Base-by-base conservation (phyloP, 805 yeast species). In the Kodamaea fukazawae region DNA sequence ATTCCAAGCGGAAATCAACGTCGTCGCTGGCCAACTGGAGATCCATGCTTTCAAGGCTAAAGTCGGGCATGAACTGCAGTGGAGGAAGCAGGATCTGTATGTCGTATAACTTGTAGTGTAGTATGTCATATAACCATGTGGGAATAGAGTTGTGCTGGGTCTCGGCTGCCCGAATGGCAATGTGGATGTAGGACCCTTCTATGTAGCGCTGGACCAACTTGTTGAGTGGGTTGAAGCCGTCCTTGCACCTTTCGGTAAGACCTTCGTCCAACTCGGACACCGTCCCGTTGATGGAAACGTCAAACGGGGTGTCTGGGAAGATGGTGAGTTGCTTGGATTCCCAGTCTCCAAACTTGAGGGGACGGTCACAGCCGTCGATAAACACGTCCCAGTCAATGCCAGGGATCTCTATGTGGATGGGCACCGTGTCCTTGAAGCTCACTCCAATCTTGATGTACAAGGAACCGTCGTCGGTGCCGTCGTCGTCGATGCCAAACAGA, bases 351-450 rank as follows among this genome's bases (percentile, higher is more conserved):
- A 65, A 36, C 10, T 36, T 34, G 6, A 51, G 41, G 8, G 51
- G 47, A 3, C 33, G 34, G 5, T 51, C 30, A 46, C 70, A 65
- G 39, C 58, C 61, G 17, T 51, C 42, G 2, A 66, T 32, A 7
- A 52, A 47, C 1, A 65, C 27, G 29, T 57, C 53, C 67, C 66
- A 61, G 32, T 54, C 49, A 10, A 61, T 49, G 6, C 49, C 23
- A 5, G 43, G 53, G 7, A 64, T 32, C 3, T 43, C 32, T 9
- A 54, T 44, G 2, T 42, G 37, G 12, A 59, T 28, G 1, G 61
- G 57, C n/a, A 53, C 39, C 7, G 39, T 44, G 10, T 40, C 44
- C 3, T 43, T 44, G 2, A 53, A 23, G 7, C 16, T 38, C 7
- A 51, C 38, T 4, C 30, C 32, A 2, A 29, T 16, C 7, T 23